Evolutionary conservation across 345 rosid genomes (phyloP).

Genomic region (Gossypium mustelinum): DNA sequence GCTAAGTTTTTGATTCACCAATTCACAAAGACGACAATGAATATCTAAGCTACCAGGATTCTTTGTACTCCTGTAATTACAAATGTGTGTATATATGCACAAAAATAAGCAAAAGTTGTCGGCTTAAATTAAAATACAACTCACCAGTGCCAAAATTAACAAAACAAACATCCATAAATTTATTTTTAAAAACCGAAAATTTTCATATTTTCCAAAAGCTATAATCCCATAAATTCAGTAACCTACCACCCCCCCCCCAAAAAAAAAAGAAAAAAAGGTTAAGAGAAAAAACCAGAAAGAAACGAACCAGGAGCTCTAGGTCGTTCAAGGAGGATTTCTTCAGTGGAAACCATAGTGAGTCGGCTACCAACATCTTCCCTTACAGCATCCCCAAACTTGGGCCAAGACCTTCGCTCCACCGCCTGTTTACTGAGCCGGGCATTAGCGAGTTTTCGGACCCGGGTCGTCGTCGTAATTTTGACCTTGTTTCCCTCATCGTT

Average conservation of each 20-base stretch:
- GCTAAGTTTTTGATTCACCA: neutral
- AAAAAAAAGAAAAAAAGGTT: neutral
- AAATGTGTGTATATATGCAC: neutral
- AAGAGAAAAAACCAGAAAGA: neutral
- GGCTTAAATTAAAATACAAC: neutral
- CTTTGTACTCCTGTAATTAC: no score
- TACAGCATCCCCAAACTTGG: conserved; percentile 74
- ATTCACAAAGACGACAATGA: neutral
- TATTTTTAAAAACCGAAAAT: neutral
- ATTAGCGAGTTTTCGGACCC: conserved; percentile 57
- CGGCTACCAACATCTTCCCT: conserved; percentile 58
- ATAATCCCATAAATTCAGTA: neutral
- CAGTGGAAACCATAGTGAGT: conserved; percentile 75
- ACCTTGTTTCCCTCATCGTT: conserved; percentile 63
- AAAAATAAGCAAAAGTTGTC: neutral
- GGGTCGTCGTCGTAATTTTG: conserved; percentile 57
- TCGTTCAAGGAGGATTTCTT: conserved; percentile 60
- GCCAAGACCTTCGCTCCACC: conserved; percentile 59
- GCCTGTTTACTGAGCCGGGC: conserved; percentile 57
- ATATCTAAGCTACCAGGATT: neutral
- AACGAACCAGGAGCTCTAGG: conserved; percentile 55
- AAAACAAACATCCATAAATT: neutral
- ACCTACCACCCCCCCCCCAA: no score
- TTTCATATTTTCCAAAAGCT: neutral
- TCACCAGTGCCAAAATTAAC: neutral